Evolutionary conservation across 2,329 filamentous ascomycete species (phyloP), one percentile per base, ranked within the genome.

Genomic region (Colletotrichum truncatum): DNA sequence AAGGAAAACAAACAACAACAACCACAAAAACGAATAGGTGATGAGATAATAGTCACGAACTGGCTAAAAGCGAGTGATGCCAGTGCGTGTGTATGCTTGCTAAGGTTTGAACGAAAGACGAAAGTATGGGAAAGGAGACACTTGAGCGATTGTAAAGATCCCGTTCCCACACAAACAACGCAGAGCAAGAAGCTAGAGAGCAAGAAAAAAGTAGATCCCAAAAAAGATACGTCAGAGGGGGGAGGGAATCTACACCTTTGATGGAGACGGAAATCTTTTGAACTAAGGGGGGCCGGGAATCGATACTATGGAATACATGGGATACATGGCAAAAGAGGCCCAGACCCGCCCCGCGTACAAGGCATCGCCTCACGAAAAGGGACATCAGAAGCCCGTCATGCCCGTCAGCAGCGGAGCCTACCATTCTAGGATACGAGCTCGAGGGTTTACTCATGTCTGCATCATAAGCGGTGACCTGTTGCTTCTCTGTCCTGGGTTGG

Each of bases 341-440:
- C 39, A 48, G 61, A 64, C 61, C 61, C 61, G 61, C 61, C 48
- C 57, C 11, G 48, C 32, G n/a, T 61, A 21, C 56, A 25, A 38
- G 36, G 63, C 63, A 65, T 62, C 63, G 63, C 63, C 63, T 62
- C 63, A 65, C 28, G 45, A 55, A 30, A 36, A 65, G 57, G 57
- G 49, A 30, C 57, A 56, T 30, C 49, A 65, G 53, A 51, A 34
- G 46, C 14, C 49, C 57, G 57, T 62, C 63, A 65, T 65, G 63
- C 49, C 63, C 26, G 57, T 62, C 49, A 34, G 28, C 63, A 62
- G 63, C 63, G 63, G 63, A 62, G 63, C 51, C 63, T 41, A 43
- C 63, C 63, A 65, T 56, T 62, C 63, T 65, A 65, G 63, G 63
- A 65, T 65, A 65, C 63, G 63, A 65, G 63, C 63, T 65, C 49